Percentiles rank a stretch among this genome's conserved stretches.
These are phyloP conservation scores for Afroboletus lepidellus DNA, from an alignment of 1,284 basidiomycete genomes.

Conservation along the genomic window DNA sequence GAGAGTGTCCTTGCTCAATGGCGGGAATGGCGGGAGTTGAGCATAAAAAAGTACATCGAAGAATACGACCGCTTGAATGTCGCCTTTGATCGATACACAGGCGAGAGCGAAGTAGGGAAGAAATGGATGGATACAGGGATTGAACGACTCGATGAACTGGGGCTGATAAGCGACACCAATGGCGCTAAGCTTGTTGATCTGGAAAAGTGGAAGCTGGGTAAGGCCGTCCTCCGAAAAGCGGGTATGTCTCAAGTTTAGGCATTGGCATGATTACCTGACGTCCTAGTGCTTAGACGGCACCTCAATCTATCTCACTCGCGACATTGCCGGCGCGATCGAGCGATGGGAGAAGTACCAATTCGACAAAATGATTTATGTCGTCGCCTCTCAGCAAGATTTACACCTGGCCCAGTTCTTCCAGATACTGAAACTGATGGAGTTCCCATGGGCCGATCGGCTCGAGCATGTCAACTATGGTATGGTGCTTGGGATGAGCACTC, in stretches of 20 bases:
- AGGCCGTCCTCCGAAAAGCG: conserved; percentile 88
- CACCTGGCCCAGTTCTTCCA: conserved; percentile 96
- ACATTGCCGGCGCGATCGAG: conserved; percentile 93
- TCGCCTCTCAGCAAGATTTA: conserved; percentile 92
- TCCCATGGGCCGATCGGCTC: conserved; percentile 80
- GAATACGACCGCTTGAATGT: conserved; percentile 93
- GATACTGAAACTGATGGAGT: conserved; percentile 87
- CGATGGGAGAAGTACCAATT: conserved; percentile 92
- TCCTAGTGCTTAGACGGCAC: conserved; percentile 72
- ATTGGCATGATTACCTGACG: background rate
- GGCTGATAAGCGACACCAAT: conserved; percentile 63
- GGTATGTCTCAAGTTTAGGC: conserved; percentile 40
- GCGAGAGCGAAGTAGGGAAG: conserved; percentile 87
- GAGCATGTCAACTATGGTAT: conserved; percentile 92
- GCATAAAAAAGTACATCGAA: conserved; percentile 87
- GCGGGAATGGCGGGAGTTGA: conserved; percentile 91
- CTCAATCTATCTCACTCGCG: conserved; percentile 97
- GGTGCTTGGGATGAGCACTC: conserved; percentile 96
- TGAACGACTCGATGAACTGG: conserved; percentile 55
- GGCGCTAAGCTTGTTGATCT: conserved; percentile 81
- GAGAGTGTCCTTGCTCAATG: conserved; percentile 83
- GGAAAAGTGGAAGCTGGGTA: conserved; percentile 86
- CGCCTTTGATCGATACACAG: conserved; percentile 91
- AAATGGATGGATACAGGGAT: conserved; percentile 77
- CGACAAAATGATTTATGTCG: conserved; percentile 98